Conservation (phyloP, 768 basidiomycete genomes). For the Chalciporus pseudorubinellus region DNA sequence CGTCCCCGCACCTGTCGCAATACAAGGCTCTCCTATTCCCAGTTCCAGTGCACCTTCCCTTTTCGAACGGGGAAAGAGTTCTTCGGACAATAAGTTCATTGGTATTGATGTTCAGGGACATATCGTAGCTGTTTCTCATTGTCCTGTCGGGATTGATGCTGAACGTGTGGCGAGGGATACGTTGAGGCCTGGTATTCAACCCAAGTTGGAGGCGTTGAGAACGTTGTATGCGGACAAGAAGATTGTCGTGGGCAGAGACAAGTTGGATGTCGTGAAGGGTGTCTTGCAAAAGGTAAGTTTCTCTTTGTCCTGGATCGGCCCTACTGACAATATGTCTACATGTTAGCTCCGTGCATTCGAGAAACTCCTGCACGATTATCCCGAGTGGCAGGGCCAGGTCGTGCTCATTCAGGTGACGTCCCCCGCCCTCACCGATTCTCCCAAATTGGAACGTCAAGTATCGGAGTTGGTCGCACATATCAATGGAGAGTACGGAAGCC, state of each 20-base stretch:
- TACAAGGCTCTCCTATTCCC: constrained; percentile 7
- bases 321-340: background rate
- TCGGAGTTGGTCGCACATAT: constrained; percentile 93
- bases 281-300: constrained; percentile 83
- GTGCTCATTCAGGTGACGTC: constrained; percentile 84
- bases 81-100: constrained; percentile 23
- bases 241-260: constrained; percentile 96
- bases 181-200: constrained; percentile 78
- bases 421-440: constrained; percentile 87
- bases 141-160: constrained; percentile 94
- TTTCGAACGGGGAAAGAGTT: constrained; percentile 6
- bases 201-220: constrained; percentile 84
- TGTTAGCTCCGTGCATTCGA: constrained; percentile 90
- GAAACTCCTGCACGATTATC: constrained; percentile 89
- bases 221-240: constrained; percentile 93
- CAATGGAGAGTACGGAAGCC: constrained; percentile 90
- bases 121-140: constrained; percentile 79
- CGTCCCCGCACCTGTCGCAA: background rate
- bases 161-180: constrained; percentile 83
- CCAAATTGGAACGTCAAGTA: constrained; percentile 90
- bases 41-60: background rate
- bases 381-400: constrained; percentile 91
- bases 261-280: constrained; percentile 97
- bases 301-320: background rate
- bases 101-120: constrained; percentile 86